Percentiles rank a stretch among this genome's conserved stretches.
Conservation (phyloP, 441 rosid genomes). For the Rhodomyrtus psidioides region DNA sequence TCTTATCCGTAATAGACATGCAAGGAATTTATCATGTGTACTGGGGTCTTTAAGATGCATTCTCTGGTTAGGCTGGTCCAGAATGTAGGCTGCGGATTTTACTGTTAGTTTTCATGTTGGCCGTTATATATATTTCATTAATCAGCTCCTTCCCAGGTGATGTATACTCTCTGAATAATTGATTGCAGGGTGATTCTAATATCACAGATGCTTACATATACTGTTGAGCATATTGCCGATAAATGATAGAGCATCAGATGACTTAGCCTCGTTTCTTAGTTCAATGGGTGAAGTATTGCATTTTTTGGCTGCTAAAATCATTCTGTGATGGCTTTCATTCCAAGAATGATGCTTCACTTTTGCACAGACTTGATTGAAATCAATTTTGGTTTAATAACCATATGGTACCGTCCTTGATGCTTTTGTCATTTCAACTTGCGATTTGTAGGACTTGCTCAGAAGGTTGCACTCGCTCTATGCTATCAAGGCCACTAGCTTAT, state of each 20-base stretch:
- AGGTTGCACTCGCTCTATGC: conserved; percentile 56
- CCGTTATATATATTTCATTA: not conserved
- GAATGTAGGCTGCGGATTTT: not conserved
- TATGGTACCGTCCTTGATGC: not conserved
- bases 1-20: not conserved
- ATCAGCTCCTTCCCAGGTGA: not conserved
- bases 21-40: not conserved
- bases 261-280: not conserved
- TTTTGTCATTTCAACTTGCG: not conserved
- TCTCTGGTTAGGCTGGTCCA: not conserved
- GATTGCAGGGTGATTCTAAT: not conserved
- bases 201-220: not conserved
- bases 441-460: conserved; percentile 59
- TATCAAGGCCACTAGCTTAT: conserved; percentile 25
- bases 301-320: not conserved
- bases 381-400: not conserved
- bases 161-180: not conserved
- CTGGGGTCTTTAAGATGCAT: not conserved
- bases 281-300: not conserved
- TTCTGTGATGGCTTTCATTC: not conserved
- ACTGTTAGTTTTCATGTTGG: not conserved
- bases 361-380: not conserved
- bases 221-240: not conserved
- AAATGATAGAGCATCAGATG: not conserved
- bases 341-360: not conserved